phyloP scores from a whole-genome alignment of 2,329 filamentous ascomycete species.

The Berkeleyomyces rouxiae region DNA sequence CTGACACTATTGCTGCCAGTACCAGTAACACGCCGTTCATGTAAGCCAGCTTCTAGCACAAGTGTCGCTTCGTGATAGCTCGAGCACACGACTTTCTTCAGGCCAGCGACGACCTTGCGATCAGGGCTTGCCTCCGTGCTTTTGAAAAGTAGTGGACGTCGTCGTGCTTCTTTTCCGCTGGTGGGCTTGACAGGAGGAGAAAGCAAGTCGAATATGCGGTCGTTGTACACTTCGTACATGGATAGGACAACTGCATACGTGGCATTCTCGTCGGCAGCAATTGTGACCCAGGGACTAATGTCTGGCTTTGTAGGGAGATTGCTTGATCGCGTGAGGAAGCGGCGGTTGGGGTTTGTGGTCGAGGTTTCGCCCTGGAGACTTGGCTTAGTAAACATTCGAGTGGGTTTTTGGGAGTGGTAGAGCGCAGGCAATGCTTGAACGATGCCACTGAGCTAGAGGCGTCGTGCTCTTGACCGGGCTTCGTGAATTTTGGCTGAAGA shows the following conservation, averaged over 20 bases:
- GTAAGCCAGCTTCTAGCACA: slow-evolving; percentile 76
- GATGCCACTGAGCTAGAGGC: neutral
- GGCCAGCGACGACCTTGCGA: slow-evolving; percentile 82
- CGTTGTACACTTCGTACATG: slow-evolving; percentile 99
- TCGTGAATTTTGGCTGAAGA: neutral
- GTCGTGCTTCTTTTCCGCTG: slow-evolving; percentile 24
- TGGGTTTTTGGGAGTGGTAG: slow-evolving; percentile 25
- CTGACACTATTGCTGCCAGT: slow-evolving; percentile 88
- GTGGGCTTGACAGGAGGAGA: slow-evolving; percentile 33
- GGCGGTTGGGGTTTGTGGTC: slow-evolving; percentile 38
- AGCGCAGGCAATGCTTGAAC: neutral
- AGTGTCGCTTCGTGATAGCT: slow-evolving; percentile 70
- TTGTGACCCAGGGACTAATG: slow-evolving; percentile 51
- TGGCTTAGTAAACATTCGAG: slow-evolving; percentile 32
- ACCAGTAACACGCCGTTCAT: slow-evolving; percentile 72
- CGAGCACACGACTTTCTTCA: slow-evolving; percentile 78
- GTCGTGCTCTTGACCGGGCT: neutral
- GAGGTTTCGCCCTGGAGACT: slow-evolving; percentile 31
- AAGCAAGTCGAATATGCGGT: slow-evolving; percentile 88
- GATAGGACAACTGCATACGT: slow-evolving; percentile 83
- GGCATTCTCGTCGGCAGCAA: slow-evolving; percentile 43
- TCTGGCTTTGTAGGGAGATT: slow-evolving; percentile 57
- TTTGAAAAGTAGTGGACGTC: slow-evolving; percentile 82
- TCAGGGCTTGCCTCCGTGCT: slow-evolving; percentile 75
- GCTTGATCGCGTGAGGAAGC: slow-evolving; percentile 52